Base-by-base conservation (phyloP, 495 filamentous ascomycete genomes). In the Immersiella caudata region DNA sequence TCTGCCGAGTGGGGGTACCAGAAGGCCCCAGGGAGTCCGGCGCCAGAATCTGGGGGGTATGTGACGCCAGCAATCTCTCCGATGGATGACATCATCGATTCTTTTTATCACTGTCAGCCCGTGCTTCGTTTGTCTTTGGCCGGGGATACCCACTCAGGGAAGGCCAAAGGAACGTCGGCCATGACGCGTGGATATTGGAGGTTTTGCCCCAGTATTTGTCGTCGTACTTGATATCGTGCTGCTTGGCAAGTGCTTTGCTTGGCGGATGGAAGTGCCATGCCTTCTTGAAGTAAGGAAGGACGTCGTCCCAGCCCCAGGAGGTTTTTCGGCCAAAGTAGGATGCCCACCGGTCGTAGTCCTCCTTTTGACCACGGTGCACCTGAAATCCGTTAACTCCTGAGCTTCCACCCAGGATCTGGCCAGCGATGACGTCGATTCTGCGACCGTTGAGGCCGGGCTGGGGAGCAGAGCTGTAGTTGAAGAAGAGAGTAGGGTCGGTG, bases 321-420 rank as follows among this genome's bases (percentile, higher is more conserved):
- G 71, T 20, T 68, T 63, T 6, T 69, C 68, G 36, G 69, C n/a
- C n/a, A 61, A 52, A 75, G 73, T 54, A 81, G 72, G 16, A 69
- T 68, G 7, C 74, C 78, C 79, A 83, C 67, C 70, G 69, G 59
- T 80, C 78, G 56, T 80, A 80, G 57, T 80, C 80, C 27, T 73
- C 73, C 1, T 71, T 33, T 67, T 0, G 74, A 70, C 4, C 76
- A 76, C 18, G 77, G 70, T 27, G 76, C 64, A 74, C 75, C 66
- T 77, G 75, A 76, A 81, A 79, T 21, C 71, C 76, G 56, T 83
- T 83, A 58, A 83, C 74, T n/a, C 77, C 77, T 0, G 80, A 82
- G 65, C 78, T 79, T 11, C 80, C 80, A 4, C 80, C 80, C 0
- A 82, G 71, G 4, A 80, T 27, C 20, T 76, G 76, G 29, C 80